These are phyloP conservation scores for Coelastrella sp. DNA, from an alignment of 139 green algal genomes.

Conservation along the genomic window DNA sequence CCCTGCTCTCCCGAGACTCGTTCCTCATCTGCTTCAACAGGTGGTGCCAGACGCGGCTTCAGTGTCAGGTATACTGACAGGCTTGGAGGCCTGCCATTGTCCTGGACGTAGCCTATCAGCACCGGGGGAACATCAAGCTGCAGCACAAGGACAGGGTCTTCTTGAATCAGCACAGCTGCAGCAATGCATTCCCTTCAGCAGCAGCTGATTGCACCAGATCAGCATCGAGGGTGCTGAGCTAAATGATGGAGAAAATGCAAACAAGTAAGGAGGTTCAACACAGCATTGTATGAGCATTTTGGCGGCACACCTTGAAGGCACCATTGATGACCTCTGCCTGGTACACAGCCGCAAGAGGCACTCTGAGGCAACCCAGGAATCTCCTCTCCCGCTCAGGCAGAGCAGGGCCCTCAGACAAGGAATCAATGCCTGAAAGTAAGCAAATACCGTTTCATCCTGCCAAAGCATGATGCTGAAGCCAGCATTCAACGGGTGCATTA, in stretches of 20 bases:
- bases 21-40: conserved; percentile 47
- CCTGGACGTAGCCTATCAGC: conserved; percentile 62
- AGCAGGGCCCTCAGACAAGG: background rate
- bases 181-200: background rate
- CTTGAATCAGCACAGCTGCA: background rate
- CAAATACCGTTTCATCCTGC: background rate
- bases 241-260: background rate
- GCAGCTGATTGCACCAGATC: no score
- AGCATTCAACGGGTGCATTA: no score
- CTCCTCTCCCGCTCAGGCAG: conserved; percentile 65
- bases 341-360: conserved; percentile 69
- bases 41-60: conserved; percentile 56
- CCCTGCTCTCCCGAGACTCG: conserved; percentile 58
- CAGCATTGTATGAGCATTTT: no score
- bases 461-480: no score
- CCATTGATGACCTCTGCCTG: conserved; percentile 63
- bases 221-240: no score
- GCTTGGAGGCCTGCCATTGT: conserved; percentile 53
- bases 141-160: background rate
- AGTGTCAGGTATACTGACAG: conserved; percentile 60
- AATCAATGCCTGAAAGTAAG: conserved; percentile 21
- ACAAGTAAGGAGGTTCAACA: background rate
- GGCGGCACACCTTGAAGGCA: conserved; percentile 51
- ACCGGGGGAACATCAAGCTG: conserved; percentile 60
- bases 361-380: conserved; percentile 66